Base-by-base conservation (phyloP, 1,139 yeast genomes). In the Magnusiomyces ingens region DNA sequence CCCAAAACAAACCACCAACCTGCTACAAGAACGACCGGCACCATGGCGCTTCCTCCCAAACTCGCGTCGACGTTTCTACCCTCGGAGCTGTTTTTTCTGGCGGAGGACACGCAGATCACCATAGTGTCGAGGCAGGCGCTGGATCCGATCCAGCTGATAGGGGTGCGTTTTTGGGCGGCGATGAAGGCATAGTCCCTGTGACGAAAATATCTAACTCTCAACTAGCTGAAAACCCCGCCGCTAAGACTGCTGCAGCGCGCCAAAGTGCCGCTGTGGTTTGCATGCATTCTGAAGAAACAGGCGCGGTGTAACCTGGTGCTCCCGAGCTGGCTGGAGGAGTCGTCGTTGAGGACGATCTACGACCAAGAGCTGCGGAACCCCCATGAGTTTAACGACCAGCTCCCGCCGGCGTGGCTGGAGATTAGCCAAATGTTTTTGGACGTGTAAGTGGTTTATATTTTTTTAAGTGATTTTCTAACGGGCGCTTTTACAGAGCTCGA, bases 381-480 rank as follows among this genome's bases (percentile, higher is more conserved):
- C 1, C 75, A 75, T 41, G 72, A 79, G 56, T 93, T 93, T 64
- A 80, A 91, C 50, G 73, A 76, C 13, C 50, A 52, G 22, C 70
- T 93, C 46, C 98, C 98, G 0, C 81, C 84, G 81, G 81, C 84
- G 65, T 93, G 99, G 99, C 72, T 91, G 26, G 96, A 91, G 52
- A 66, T 84, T 1, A 80, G 93, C 15, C 86, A 85, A 60, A 75
- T 85, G 21, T 68, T 90, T 52, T 74, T 91, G 37, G 75, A 78
- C 11, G 72, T 45, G 38, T 46, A 36, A 15, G 49, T 46, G n/a
- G 12, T 17, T 18, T 21, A 11, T 12, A 3, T 37, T 46, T 38
- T 11, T 22, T 36, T 19, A 8, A 13, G 18, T n/a, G 10, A 15
- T 37, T 37, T 5, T 37, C 72, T 26, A 38, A 40, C 41, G 21